Conservation (phyloP, 2,329 filamentous ascomycete species). For the Paecilomyces niveus region DNA sequence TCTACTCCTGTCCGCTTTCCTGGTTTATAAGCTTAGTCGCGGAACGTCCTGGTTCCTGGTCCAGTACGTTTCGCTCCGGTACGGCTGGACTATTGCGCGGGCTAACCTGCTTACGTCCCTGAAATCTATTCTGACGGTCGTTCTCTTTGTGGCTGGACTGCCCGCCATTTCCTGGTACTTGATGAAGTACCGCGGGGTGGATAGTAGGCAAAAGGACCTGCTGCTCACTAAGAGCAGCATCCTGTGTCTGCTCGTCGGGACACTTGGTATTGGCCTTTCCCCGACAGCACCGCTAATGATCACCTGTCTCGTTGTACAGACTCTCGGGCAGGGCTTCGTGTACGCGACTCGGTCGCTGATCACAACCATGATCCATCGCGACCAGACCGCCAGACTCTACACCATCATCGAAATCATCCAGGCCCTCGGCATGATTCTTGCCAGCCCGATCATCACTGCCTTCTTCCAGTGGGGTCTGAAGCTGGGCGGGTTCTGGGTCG, state of each 20-base stretch:
- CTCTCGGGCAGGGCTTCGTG: conserved; percentile 42
- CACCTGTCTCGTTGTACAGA: conserved; percentile 40
- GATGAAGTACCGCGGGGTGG: conserved; percentile 26
- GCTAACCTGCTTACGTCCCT: conserved; percentile 39
- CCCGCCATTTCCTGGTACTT: conserved; percentile 35
- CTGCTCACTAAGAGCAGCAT: conserved; percentile 41
- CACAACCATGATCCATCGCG: conserved; percentile 41
- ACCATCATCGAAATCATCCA: conserved; percentile 44
- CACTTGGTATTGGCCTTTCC: conserved; percentile 41
- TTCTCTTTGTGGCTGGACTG: conserved; percentile 40
- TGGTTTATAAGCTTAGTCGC: conserved; percentile 43
- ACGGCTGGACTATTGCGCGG: conserved; percentile 40
- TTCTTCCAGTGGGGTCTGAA: conserved; percentile 42
- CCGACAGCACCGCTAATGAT: conserved; percentile 36
- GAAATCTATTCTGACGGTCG: conserved; percentile 41
- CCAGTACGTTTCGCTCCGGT: conserved; percentile 48
- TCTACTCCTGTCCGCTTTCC: conserved; percentile 39
- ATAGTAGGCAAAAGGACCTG: conserved; percentile 38
- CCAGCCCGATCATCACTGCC: conserved; percentile 39
- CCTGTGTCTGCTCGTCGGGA: conserved; percentile 36
- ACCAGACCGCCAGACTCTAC: conserved; percentile 44
- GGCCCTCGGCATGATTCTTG: conserved; percentile 40
- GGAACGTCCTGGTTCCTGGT: conserved; percentile 42
- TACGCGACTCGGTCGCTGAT: conserved; percentile 42
- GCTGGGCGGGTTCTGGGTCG: conserved; percentile 41